Percentiles rank a stretch among this genome's conserved stretches.
phyloP scores from a whole-genome alignment of 2,329 filamentous ascomycete species.

The Thielaviopsis populi region DNA sequence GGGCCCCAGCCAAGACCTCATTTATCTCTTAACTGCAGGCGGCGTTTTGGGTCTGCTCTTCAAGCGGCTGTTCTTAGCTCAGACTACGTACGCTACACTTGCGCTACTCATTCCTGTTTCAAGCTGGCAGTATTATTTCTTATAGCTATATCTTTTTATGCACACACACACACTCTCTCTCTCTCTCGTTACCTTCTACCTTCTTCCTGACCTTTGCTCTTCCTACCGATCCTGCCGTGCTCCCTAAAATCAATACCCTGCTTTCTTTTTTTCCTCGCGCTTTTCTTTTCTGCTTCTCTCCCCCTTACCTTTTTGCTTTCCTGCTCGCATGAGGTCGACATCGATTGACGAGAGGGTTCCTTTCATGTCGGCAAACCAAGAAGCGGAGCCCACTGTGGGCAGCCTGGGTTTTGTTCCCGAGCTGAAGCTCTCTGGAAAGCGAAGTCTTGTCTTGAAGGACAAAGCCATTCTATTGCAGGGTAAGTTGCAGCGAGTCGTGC shows the following conservation, averaged over 20 bases:
- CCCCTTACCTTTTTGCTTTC: background rate
- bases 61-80: background rate
- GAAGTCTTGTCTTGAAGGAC: slow-evolving; percentile 17
- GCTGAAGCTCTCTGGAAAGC: slow-evolving; percentile 18
- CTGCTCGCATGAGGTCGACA: slow-evolving; percentile 6
- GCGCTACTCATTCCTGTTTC: background rate
- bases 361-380: slow-evolving; percentile 13
- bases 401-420: background rate
- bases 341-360: slow-evolving; percentile 13
- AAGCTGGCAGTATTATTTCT: background rate
- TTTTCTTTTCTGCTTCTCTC: background rate
- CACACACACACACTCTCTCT: background rate
- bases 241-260: background rate
- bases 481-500: slow-evolving; percentile 11
- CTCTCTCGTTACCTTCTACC: background rate
- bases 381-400: slow-evolving; percentile 2
- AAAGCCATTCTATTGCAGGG: slow-evolving; percentile 19
- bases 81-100: no score
- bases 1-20: background rate
- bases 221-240: background rate
- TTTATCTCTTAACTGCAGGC: background rate
- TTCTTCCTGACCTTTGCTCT: background rate
- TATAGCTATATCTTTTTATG: background rate
- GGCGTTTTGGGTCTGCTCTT: background rate
- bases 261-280: background rate